Evolutionary conservation across 1,139 yeast species (phyloP).

Genomic region (Saccharomyces hybrid): DNA sequence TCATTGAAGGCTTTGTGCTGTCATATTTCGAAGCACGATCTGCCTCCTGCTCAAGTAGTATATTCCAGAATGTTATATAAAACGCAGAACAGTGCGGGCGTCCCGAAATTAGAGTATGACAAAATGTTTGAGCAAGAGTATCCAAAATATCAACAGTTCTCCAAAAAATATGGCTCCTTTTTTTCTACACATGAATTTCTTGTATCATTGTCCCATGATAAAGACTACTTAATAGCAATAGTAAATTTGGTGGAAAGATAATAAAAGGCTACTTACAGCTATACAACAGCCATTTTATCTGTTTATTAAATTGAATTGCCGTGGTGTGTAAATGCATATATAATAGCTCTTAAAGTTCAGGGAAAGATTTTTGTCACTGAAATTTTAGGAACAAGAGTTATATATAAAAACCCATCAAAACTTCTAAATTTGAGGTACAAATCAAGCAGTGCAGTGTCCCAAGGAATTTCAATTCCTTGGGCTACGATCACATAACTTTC

Average conservation of each 20-base stretch:
- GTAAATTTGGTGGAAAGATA: constrained; percentile 1
- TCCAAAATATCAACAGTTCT: constrained; percentile 10
- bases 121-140: constrained; percentile 2
- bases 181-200: constrained; percentile 10
- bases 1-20: constrained; percentile 18
- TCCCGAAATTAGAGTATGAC: constrained; percentile 19
- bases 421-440: constrained; percentile 50
- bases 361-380: not conserved
- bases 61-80: constrained; percentile 25
- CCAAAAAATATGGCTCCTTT: constrained; percentile 5
- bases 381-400: constrained; percentile 22
- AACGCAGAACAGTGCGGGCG: constrained; percentile 13
- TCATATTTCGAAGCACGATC: constrained; percentile 7
- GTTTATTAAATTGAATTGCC: not conserved
- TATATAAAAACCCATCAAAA: constrained; percentile 72
- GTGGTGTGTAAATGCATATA: not conserved
- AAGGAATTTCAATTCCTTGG: constrained; percentile 58
- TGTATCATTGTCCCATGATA: constrained; percentile 29
- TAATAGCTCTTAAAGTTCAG: not conserved
- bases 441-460: constrained; percentile 42
- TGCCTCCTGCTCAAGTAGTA: constrained; percentile 27
- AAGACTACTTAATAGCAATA: constrained; percentile 23
- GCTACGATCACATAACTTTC: constrained; percentile 38
- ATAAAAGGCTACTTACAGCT: not conserved
- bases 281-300: not conserved